These are phyloP conservation scores for Mortierella sp. DNA, from an alignment of 371 early-diverging fungal genomes.

Conservation along the genomic window DNA sequence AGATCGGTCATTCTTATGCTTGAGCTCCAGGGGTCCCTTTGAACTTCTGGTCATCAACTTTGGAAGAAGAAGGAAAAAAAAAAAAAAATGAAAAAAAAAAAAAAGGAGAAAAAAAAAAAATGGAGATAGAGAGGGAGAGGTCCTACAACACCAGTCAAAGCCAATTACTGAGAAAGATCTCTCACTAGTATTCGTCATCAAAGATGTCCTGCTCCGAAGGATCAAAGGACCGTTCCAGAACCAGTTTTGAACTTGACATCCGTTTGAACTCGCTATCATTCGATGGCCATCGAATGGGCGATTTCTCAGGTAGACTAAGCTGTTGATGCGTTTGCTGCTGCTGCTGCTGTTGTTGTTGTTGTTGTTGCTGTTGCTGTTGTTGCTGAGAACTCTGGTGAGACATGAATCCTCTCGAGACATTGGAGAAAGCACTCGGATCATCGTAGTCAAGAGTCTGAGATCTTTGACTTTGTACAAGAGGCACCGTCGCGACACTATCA, in stretches of 20 bases:
- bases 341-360: constrained; percentile 6
- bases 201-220: constrained; percentile 38
- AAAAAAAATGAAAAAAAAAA: constrained; percentile 9
- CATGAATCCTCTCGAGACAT: no score
- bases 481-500: no score
- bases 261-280: constrained; percentile 48
- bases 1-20: no score
- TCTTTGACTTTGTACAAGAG: no score
- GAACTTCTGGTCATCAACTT: no score
- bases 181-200: constrained; percentile 25
- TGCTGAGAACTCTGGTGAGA: constrained; percentile 4
- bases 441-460: no score
- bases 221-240: constrained; percentile 39
- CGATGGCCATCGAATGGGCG: constrained; percentile 34
- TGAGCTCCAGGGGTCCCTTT: no score
- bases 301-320: not conserved
- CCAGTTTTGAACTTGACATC: constrained; percentile 46
- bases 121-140: not conserved
- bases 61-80: not conserved
- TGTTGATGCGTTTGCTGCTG: not conserved
- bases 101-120: not conserved
- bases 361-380: constrained; percentile 9
- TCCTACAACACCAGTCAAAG: not conserved
- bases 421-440: no score
- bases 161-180: constrained; percentile 1